Evolutionary conservation across 208 protist species (phyloP), one percentile per base, ranked within the genome.

Genomic region (Crithidia brevicula): DNA sequence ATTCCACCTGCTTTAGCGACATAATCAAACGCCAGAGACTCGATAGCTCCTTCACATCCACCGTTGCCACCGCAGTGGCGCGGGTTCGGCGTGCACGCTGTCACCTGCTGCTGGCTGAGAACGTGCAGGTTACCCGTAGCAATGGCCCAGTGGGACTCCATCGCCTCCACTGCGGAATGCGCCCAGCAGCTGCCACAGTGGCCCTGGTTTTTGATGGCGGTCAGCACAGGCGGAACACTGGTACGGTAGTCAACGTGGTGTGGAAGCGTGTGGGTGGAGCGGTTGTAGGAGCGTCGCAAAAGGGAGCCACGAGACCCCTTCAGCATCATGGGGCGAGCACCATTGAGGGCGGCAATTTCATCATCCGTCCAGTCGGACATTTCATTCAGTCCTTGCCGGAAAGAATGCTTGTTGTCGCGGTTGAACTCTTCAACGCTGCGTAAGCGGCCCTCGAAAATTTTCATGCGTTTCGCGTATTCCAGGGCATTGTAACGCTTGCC

Each of bases 91-190:
- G 77, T 73, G 81, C 98, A 99, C 38, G 96, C 90, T 27, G 97
- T 96, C 42, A 98, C 66, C 65, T 98, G 80, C 74, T 98, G 93
- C 65, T 95, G 89, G 27, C 93, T 97, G 7, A 99, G 77, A 8
- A 77, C 78, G 23, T 87, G 53, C 9, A 98, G 72, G 18, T 86
- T 60, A 3, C 82, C 76, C 2, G 72, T 89, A 4, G 70, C 72
- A 11, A 97, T 68, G 36, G 79, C 77, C 58, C 74, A 86, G 56
- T 87, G 85, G 13, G 84, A 89, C 72, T 98, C 96, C 51, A 97
- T 78, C 11, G 58, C 70, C 66, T 89, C 86, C 4, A 84, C 77
- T 1, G 89, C 77, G 1, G 78, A 83, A 40, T 82, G 76, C 3
- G 83, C 80, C 87, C 87, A 95, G 69, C 89, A 96, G 46, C 78